phyloP scores from a whole-genome alignment of 192 early-diverging fungal genomes.

The Coemansia sp. region DNA sequence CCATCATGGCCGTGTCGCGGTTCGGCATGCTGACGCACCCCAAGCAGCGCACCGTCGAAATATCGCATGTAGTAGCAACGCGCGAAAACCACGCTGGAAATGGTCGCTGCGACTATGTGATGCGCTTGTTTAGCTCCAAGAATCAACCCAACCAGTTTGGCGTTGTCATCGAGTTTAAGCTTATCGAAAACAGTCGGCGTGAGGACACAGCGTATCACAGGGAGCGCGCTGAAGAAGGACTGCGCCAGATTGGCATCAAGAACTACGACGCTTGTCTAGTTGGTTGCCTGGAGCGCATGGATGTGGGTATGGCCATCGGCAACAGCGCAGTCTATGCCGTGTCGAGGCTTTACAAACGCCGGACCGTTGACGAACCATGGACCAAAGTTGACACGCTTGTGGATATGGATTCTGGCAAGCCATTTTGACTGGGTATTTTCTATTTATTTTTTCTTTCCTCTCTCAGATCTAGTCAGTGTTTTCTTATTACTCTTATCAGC shows the following conservation, averaged over 20 bases:
- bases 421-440: not conserved
- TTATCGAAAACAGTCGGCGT: conserved; percentile 19
- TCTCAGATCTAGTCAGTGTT: no score
- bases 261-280: conserved; percentile 28
- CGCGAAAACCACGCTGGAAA: conserved; percentile 19
- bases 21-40: conserved; percentile 28
- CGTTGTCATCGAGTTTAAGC: conserved; percentile 41
- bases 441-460: no score
- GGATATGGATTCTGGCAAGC: no score
- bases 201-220: conserved; percentile 10
- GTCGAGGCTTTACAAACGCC: conserved; percentile 22
- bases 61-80: conserved; percentile 4
- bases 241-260: conserved; percentile 23
- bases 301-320: conserved; percentile 44
- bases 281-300: conserved; percentile 42
- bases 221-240: conserved; percentile 14
- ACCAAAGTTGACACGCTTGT: not conserved
- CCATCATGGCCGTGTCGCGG: conserved; percentile 31
- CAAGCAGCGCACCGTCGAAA: not conserved
- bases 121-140: conserved; percentile 20
- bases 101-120: conserved; percentile 20
- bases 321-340: conserved; percentile 24
- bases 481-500: no score
- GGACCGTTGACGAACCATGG: conserved; percentile 24
- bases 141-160: conserved; percentile 39